A percentile compares a stretch with the other conserved stretches of the same genome.
phyloP scores from a whole-genome alignment of 805 yeast species.

The Saccharomycopsis amapae region DNA sequence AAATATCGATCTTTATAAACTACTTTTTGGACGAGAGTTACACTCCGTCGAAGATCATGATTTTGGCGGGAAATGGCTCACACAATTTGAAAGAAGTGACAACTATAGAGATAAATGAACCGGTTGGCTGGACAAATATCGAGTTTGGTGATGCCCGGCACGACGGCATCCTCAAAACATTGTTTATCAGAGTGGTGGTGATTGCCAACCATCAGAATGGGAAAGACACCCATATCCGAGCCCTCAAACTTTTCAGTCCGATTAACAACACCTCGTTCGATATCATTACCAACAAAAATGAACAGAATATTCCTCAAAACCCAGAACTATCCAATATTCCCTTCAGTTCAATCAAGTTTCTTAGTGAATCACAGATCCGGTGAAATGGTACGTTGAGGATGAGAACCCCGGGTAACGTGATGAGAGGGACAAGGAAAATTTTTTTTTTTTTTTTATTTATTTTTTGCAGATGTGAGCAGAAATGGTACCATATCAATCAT shows the following conservation, averaged over 20 bases:
- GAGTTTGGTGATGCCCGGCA: constrained; percentile 47
- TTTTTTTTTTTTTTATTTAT: not conserved
- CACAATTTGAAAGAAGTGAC: constrained; percentile 69
- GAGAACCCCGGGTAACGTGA: not conserved
- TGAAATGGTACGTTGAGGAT: not conserved
- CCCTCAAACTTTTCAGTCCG: constrained; percentile 44
- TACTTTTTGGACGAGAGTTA: constrained; percentile 78
- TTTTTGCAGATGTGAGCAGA: not conserved
- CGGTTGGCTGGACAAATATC: constrained; percentile 74
- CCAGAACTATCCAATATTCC: constrained; percentile 5
- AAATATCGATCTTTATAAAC: constrained; percentile 67
- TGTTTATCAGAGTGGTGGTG: constrained; percentile 53
- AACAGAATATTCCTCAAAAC: not conserved
- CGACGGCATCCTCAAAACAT: constrained; percentile 58
- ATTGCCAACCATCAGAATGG: constrained; percentile 88
- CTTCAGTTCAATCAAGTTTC: constrained; percentile 14
- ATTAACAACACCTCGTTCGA: not conserved
- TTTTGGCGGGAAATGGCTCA: constrained; percentile 71
- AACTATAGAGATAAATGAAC: constrained; percentile 50
- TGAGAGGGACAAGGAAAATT: not conserved
- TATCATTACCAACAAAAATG: not conserved
- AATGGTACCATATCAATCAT: too few relatives aligned
- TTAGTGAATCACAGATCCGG: constrained; percentile 14
- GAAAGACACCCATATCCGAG: constrained; percentile 85
- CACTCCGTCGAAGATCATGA: constrained; percentile 66